These are phyloP conservation scores for Ascochyta koolunga DNA, from an alignment of 2,329 filamentous ascomycete genomes.

Conservation along the genomic window DNA sequence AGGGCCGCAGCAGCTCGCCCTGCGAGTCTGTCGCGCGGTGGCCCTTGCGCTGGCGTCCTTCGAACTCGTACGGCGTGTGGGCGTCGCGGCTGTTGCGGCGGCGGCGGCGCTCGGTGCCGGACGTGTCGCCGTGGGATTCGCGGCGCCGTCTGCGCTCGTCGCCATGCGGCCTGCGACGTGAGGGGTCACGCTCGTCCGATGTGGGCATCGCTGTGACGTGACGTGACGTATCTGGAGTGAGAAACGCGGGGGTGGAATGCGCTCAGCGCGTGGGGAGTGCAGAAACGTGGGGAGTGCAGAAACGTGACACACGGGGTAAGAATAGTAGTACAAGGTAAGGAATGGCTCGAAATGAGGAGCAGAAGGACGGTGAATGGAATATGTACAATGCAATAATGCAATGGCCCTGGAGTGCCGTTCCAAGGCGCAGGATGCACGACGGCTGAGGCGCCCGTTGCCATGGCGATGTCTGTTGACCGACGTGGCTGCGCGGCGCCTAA, in stretches of 20 bases:
- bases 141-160: conserved; percentile 38
- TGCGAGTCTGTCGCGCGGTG: conserved; percentile 50
- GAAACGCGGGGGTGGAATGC: conserved; percentile 24
- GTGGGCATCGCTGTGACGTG: conserved; percentile 6
- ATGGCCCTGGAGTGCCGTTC: conserved; percentile 12
- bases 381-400: conserved; percentile 26
- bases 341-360: not conserved
- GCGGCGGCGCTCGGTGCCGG: conserved; percentile 27
- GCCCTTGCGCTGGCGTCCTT: conserved; percentile 39
- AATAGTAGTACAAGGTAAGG: not conserved
- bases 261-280: not conserved
- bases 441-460: conserved; percentile 37
- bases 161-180: conserved; percentile 31
- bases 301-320: conserved; percentile 1
- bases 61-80: conserved; percentile 28
- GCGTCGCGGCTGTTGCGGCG: conserved; percentile 29
- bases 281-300: not conserved
- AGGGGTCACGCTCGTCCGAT: conserved; percentile 24
- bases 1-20: conserved; percentile 38
- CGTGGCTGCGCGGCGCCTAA: conserved; percentile 30
- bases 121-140: conserved; percentile 34
- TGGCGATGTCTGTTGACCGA: conserved; percentile 36
- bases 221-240: not conserved
- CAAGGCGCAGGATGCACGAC: conserved; percentile 13
- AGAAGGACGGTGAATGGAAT: conserved; percentile 20